Conservation (phyloP, 108 stramenopile genomes). For the Parietichytrium sp. region DNA sequence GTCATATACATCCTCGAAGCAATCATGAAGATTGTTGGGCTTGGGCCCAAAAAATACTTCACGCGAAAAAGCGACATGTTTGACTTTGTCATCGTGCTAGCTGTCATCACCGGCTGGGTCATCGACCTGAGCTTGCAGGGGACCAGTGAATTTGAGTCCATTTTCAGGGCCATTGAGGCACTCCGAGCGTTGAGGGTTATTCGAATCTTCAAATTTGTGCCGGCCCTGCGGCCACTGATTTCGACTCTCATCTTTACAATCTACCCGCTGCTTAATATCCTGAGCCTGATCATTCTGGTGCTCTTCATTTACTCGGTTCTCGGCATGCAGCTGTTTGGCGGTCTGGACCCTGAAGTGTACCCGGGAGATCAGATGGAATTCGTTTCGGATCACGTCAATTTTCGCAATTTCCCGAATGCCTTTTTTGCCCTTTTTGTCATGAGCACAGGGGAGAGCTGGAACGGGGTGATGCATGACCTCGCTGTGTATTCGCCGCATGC, state of each 20-base stretch:
- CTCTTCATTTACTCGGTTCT: constrained; percentile 50
- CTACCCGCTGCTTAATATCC: constrained; percentile 46
- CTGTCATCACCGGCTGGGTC: constrained; percentile 45
- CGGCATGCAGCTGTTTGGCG: constrained; percentile 49
- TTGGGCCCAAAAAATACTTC: constrained; percentile 53
- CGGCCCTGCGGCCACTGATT: background rate
- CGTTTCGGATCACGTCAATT: constrained; percentile 35
- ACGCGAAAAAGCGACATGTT: constrained; percentile 55
- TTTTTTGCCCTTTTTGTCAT: constrained; percentile 45
- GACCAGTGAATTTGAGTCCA: constrained; percentile 15
- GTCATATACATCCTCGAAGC: constrained; percentile 57
- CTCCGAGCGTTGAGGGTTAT: constrained; percentile 30
- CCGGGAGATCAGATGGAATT: constrained; percentile 28
- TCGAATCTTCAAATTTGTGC: constrained; percentile 37
- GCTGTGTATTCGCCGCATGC: background rate
- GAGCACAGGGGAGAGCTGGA: constrained; percentile 53
- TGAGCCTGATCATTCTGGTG: constrained; percentile 41
- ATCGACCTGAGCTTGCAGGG: background rate
- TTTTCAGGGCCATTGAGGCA: constrained; percentile 1
- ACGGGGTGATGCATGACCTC: constrained; percentile 51
- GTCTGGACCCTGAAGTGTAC: background rate
- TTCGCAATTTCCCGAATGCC: constrained; percentile 37
- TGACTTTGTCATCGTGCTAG: constrained; percentile 59
- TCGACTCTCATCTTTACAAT: constrained; percentile 40
- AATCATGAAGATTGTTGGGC: constrained; percentile 48